Evolutionary conservation across 75 land plant species (phyloP), one percentile per base, ranked within the genome.

Genomic region (Ceratopteris richardii): DNA sequence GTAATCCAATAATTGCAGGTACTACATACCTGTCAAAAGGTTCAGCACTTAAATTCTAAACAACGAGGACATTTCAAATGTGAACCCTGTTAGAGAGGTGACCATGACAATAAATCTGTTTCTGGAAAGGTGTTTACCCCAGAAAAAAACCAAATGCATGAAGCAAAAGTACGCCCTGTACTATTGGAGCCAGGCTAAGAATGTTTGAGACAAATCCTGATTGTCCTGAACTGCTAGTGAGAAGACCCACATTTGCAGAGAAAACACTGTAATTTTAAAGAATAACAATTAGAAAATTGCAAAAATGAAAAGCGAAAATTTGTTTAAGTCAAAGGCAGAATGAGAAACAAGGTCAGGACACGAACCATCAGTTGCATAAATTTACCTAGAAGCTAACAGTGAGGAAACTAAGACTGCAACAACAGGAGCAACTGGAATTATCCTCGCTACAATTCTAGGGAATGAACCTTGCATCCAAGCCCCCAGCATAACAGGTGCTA

Each of bases 371-470:
- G 29, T 6, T 11, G 11, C 40, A 64, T 13, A 41, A 40, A 31
- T 5, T 51, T 43, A 89, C 95, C 95, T 89, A 83, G 82, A 63
- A 9, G 95, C 81, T 27, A 89, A 75, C 13, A 85, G 55, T 9
- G 95, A 85, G 37, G 95, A 71, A 48, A 76, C 29, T 57, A 89
- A 60, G 44, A 85, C 89, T 67, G 95, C 89, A 69, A 77, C 53
- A 12, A 89, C 60, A 29, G 95, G 95, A 18, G 95, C 66, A 69
- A 82, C 77, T 9, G 80, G 88, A 25, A 60, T 64, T 13, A 85
- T 24, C 12, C 44, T 0, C 63, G 70, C 81, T 30, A 82, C 83
- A 25, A 33, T 23, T 13, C 42, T 16, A 58, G 95, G 95, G 66
- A 78, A 89, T 50, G 63, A 37, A 23, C 73, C 74, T 64, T 89